Evolutionary conservation across 345 rosid genomes (phyloP), one percentile per base, ranked within the genome.

Genomic region (Eucalyptus marginata): DNA sequence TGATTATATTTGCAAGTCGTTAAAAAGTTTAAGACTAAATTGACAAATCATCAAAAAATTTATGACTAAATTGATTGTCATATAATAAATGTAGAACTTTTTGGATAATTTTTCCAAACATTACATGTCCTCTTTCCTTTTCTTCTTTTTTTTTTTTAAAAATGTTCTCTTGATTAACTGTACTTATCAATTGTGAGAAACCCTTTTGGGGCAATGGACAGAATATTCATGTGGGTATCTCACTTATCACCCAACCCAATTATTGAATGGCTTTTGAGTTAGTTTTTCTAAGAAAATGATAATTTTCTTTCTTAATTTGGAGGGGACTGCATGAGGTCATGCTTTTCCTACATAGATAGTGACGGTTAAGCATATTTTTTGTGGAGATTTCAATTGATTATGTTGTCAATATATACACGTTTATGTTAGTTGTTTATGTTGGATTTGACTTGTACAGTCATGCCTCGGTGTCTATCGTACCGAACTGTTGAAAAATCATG

Each of bases 1-100:
- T 52, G 2, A 52, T 2, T 52, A 18, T 52, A 7, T 52, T 52
- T 5, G 1, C 2, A 52, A 52, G 9, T 52, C 1, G 4, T 52
- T 52, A 4, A 20, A 20, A 52, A 0, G 2, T 52, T 52, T 20
- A 52, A 52, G 4, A 20, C 10, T 52, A 52, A 20, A 52, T 2
- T 7, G 58, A 52, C 5, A 52, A 52, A 18, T 52, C 10, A 52
- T 52, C 1, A 7, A 2, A 52, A 52, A 0, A 24, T 52, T 52
- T 52, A 52, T 18, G 2, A 52, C 56, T 52, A 52, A 52, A 52
- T 52, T 52, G 58, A 52, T 2, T 2, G 0, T 2, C 5, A 7
- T 52, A 52, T 2, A 52, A 52, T 20, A 3, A 52, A 2, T 52
- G 20, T 52, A 52, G 1, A 7, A 52, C 3, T 52, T 52, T 52